Evolutionary conservation across 2,329 filamentous ascomycete genomes (phyloP).

Genomic region (Cladophialophora chaetospira): DNA sequence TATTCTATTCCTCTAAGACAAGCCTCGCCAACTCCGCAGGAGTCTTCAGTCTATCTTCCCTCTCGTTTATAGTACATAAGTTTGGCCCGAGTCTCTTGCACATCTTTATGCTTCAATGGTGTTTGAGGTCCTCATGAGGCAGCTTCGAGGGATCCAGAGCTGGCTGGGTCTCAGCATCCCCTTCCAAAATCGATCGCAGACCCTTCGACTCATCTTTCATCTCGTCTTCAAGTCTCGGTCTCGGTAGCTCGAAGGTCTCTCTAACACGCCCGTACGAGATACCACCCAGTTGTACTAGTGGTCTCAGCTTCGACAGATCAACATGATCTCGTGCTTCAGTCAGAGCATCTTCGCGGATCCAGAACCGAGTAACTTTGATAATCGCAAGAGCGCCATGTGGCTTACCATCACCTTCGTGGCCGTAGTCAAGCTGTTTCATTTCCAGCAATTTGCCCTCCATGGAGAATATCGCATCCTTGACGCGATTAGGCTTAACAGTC

Average conservation of each 20-base stretch:
- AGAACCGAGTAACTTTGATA: constrained; percentile 82
- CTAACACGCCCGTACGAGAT: constrained; percentile 76
- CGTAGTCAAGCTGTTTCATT: constrained; percentile 72
- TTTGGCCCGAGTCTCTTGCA: no score
- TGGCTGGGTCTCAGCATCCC: no score
- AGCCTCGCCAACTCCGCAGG: no score
- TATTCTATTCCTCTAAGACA: no score
- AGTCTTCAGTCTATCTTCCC: no score
- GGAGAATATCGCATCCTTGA: constrained; percentile 78
- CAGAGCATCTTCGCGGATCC: constrained; percentile 84
- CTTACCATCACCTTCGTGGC: constrained; percentile 55
- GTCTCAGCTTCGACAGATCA: constrained; percentile 69
- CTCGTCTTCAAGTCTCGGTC: constrained; percentile 11
- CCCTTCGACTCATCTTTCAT: no score
- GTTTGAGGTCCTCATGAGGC: no score
- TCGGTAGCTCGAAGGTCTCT: constrained; percentile 63
- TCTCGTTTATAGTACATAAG: no score
- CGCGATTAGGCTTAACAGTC: constrained; percentile 69
- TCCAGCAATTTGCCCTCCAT: constrained; percentile 78
- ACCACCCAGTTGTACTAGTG: constrained; percentile 74
- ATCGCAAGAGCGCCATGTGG: constrained; percentile 74
- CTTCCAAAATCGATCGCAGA: no score
- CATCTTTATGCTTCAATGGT: no score
- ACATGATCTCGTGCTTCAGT: constrained; percentile 73
- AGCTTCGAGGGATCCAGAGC: no score